These are phyloP conservation scores for Cryptococcus deneoformans DNA, from an alignment of 1,284 basidiomycete genomes.

Conservation along the genomic window DNA sequence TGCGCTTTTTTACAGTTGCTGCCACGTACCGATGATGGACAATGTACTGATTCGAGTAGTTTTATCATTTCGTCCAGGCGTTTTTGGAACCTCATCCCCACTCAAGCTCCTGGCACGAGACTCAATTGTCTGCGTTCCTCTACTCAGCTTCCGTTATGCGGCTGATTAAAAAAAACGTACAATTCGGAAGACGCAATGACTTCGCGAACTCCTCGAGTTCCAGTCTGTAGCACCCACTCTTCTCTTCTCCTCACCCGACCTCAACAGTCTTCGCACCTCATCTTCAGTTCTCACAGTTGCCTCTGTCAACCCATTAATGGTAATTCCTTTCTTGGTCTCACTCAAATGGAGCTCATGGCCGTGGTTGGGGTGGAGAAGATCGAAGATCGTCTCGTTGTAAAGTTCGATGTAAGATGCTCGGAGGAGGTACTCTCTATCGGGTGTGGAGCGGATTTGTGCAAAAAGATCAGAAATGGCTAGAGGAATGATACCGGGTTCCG, in stretches of 20 bases:
- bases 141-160: not conserved
- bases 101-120: slow-evolving; percentile 20
- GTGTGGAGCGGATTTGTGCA: slow-evolving; percentile 49
- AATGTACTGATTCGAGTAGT: slow-evolving; percentile 65
- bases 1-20: not conserved
- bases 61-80: slow-evolving; percentile 33
- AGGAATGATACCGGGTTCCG: slow-evolving; percentile 91
- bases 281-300: slow-evolving; percentile 82
- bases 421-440: slow-evolving; percentile 78
- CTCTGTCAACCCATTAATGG: slow-evolving; percentile 49
- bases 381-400: slow-evolving; percentile 92
- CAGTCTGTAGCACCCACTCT: slow-evolving; percentile 94
- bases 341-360: slow-evolving; percentile 41
- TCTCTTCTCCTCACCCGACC: slow-evolving; percentile 80
- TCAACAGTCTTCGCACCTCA: slow-evolving; percentile 77
- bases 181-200: slow-evolving; percentile 88
- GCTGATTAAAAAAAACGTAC: slow-evolving; percentile 51
- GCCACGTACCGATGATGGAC: slow-evolving; percentile 36
- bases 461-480: slow-evolving; percentile 67
- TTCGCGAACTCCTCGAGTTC: slow-evolving; percentile 90
- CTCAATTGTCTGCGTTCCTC: slow-evolving; percentile 45
- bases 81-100: slow-evolving; percentile 18
- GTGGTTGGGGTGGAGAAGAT: slow-evolving; percentile 40
- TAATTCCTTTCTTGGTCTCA: slow-evolving; percentile 48
- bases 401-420: slow-evolving; percentile 95